phyloP scores from a whole-genome alignment of 2,329 filamentous ascomycete species.

The Elsinoe australis region DNA sequence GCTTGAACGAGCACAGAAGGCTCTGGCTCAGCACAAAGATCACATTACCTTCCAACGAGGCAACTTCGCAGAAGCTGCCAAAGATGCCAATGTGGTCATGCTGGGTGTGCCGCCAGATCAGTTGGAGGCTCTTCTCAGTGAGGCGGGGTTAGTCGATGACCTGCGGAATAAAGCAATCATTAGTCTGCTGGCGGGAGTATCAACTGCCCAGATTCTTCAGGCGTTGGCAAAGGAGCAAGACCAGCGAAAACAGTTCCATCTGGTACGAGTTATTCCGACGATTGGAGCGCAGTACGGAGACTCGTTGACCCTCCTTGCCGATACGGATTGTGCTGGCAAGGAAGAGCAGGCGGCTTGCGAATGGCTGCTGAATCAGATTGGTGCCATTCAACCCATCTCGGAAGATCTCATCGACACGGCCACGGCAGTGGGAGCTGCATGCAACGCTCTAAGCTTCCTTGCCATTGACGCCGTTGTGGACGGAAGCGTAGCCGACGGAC shows the following conservation, averaged over 20 bases:
- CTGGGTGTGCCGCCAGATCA: constrained; percentile 22
- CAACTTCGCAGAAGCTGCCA: constrained; percentile 16
- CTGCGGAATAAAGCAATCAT: constrained; percentile 22
- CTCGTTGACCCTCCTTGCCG: constrained; percentile 23
- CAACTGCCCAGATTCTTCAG: constrained; percentile 20
- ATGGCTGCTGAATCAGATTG: constrained; percentile 20
- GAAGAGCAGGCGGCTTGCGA: constrained; percentile 7
- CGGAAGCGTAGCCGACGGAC: constrained; percentile 24
- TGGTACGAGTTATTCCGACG: constrained; percentile 23
- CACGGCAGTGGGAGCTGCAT: constrained; percentile 24
- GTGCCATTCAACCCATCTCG: constrained; percentile 21
- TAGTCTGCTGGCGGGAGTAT: constrained; percentile 23
- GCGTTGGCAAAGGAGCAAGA: constrained; percentile 11
- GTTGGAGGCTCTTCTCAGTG: constrained; percentile 18
- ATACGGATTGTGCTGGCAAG: constrained; percentile 15
- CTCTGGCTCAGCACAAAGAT: too few species aligned
- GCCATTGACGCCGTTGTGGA: constrained; percentile 25
- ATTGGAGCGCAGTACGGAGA: constrained; percentile 21
- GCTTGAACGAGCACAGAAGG: too few species aligned
- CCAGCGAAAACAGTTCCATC: constrained; percentile 18
- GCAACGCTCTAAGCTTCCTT: constrained; percentile 24
- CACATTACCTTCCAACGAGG: too few species aligned
- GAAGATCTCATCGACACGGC: constrained; percentile 24
- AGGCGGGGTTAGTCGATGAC: constrained; percentile 17
- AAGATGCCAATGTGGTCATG: constrained; percentile 21